phyloP scores from a whole-genome alignment of 1,284 basidiomycete species.

The Ustilago shanxiensis region DNA sequence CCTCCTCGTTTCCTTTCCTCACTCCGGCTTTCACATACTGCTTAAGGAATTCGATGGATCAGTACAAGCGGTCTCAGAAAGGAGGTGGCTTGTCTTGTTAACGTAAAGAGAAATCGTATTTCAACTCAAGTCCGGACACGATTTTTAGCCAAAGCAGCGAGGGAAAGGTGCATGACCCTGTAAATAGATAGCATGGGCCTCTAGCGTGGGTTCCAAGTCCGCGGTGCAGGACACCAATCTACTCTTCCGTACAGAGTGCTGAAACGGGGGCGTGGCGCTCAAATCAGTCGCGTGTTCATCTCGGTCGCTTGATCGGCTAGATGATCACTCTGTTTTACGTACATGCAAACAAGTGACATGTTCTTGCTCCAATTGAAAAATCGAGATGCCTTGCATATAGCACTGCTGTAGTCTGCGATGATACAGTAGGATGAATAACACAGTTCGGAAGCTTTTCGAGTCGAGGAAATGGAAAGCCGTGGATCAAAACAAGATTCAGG shows the following conservation, averaged over 20 bases:
- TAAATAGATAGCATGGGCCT: not conserved
- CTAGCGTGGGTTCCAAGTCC: not conserved
- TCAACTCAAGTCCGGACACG: too few relatives aligned
- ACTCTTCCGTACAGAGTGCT: too few relatives aligned
- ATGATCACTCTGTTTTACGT: not conserved
- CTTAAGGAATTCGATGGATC: too few relatives aligned
- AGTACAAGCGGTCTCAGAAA: too few relatives aligned
- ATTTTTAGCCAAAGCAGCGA: too few relatives aligned
- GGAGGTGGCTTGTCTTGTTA: too few relatives aligned
- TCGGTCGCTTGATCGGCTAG: not conserved
- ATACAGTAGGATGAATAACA: not conserved
- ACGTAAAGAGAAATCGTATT: not conserved
- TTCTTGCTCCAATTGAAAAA: too few relatives aligned
- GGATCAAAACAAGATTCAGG: constrained; percentile 3
- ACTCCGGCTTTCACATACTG: too few relatives aligned
- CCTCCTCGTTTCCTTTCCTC: not conserved
- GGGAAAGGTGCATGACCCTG: not conserved
- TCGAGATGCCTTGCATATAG: not conserved
- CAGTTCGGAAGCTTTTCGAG: not conserved
- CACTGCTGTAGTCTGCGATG: too few relatives aligned
- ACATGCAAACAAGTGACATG: too few relatives aligned
- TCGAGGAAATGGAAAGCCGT: not conserved
- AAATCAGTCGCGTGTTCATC: not conserved
- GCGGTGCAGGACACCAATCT: not conserved
- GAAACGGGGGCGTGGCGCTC: too few relatives aligned